Evolutionary conservation across 441 rosid species (phyloP).

Genomic region (Erysimum cheiri): DNA sequence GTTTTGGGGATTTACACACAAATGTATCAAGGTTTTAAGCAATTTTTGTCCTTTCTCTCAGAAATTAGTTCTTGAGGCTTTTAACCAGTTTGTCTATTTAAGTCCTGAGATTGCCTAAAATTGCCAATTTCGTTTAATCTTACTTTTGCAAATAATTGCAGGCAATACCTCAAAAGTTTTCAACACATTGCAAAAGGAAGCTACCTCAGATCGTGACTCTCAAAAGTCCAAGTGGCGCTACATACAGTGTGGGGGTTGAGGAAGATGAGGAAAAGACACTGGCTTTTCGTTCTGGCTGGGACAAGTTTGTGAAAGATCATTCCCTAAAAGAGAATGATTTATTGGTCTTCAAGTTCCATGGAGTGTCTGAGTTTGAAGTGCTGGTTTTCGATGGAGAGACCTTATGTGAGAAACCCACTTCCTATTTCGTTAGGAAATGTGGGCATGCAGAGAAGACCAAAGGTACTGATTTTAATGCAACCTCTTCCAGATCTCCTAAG

Average conservation of each 20-base stretch:
- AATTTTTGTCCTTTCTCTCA: constrained; percentile 17
- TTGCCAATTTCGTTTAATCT: neutral
- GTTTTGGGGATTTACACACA: neutral
- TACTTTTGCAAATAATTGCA: constrained; percentile 33
- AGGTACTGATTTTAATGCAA: constrained; percentile 29
- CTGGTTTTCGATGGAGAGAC: constrained; percentile 57
- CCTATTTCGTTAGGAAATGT: constrained; percentile 64
- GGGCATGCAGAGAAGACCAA: constrained; percentile 44
- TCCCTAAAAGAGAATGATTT: constrained; percentile 63
- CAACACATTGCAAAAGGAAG: constrained; percentile 55
- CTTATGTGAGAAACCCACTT: constrained; percentile 69
- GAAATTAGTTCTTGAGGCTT: neutral
- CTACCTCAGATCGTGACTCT: constrained; percentile 60
- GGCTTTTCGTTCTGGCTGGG: constrained; percentile 65
- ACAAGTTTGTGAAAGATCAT: constrained; percentile 60
- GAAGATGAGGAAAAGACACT: constrained; percentile 42
- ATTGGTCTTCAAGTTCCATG: constrained; percentile 70
- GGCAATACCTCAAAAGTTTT: constrained; percentile 70
- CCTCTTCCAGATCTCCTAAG: constrained; percentile 36
- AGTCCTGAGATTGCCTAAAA: neutral
- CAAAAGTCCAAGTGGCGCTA: constrained; percentile 69
- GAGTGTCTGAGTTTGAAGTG: constrained; percentile 70
- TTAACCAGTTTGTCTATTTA: neutral
- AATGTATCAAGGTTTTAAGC: neutral
- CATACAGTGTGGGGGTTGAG: constrained; percentile 57